phyloP scores from a whole-genome alignment of 1,284 basidiomycete species.

The Malassezia slooffiae region DNA sequence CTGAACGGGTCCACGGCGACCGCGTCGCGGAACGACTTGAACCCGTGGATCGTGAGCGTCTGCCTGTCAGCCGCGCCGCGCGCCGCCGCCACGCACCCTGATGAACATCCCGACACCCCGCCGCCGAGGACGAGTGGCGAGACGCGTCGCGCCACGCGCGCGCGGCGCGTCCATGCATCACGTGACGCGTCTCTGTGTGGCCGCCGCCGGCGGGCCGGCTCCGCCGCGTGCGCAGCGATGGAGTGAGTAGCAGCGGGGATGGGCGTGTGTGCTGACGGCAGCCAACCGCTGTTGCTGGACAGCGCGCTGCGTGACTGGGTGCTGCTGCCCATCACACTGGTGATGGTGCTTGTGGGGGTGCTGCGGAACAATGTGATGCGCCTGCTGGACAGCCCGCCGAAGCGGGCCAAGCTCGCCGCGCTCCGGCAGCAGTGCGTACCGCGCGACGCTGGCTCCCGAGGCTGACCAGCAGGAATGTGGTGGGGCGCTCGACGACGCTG shows the following conservation, averaged over 20 bases:
- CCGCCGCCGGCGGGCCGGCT: neutral
- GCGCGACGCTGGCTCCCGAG: too few relatives aligned
- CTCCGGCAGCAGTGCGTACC: conserved; percentile 81
- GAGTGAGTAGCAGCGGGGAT: neutral
- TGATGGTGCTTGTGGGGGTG: conserved; percentile 94
- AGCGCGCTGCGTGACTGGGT: conserved; percentile 53
- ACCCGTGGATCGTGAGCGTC: conserved; percentile 54
- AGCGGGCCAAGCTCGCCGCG: conserved; percentile 63
- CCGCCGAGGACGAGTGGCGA: neutral
- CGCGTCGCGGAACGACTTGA: conserved; percentile 77
- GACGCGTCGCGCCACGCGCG: neutral
- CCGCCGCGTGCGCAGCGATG: conserved; percentile 1
- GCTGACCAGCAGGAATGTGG: conserved; percentile 23
- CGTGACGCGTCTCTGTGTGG: neutral
- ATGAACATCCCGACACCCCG: conserved; percentile 14
- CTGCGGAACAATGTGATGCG: conserved; percentile 84
- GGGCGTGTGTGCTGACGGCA: neutral
- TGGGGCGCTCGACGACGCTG: conserved; percentile 26
- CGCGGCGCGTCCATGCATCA: too few relatives aligned
- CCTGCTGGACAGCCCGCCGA: conserved; percentile 71
- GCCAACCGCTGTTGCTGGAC: conserved; percentile 12
- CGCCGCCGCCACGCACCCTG: conserved; percentile 14
- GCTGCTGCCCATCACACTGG: conserved; percentile 87
- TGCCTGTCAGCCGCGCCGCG: conserved; percentile 1
- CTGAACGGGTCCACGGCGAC: conserved; percentile 53